Evolutionary conservation across 202 grass and related monocot genomes (phyloP).

Genomic region (Sporobolus alterniflorus): DNA sequence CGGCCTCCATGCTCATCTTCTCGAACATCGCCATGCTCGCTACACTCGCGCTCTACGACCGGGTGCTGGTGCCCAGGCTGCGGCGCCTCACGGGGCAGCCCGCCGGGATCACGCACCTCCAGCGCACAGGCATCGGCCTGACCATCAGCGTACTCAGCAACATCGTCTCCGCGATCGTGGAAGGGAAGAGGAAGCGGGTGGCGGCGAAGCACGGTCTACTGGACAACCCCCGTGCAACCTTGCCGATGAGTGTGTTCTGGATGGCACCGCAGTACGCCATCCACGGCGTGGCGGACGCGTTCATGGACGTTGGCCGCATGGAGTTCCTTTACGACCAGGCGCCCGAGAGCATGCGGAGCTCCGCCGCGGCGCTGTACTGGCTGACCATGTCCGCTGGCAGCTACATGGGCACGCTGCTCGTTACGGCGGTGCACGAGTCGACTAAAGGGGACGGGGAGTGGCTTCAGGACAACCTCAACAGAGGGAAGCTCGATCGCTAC

Average conservation of each 20-base stretch:
- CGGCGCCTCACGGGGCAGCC: slow-evolving; percentile 59
- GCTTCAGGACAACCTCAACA: slow-evolving; percentile 37
- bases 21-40: slow-evolving; percentile 59
- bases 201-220: slow-evolving; percentile 52
- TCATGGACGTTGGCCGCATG: slow-evolving; percentile 84
- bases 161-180: slow-evolving; percentile 59
- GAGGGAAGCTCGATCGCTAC: slow-evolving; percentile 21
- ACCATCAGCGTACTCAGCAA: slow-evolving; percentile 57
- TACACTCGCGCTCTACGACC: slow-evolving; percentile 84
- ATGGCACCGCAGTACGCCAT: slow-evolving; percentile 80
- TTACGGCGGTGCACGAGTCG: slow-evolving; percentile 54
- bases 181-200: slow-evolving; percentile 43
- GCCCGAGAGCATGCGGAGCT: slow-evolving; percentile 86
- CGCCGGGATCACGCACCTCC: slow-evolving; percentile 84
- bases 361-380: slow-evolving; percentile 44
- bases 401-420: slow-evolving; percentile 66
- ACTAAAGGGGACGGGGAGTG: slow-evolving; percentile 19
- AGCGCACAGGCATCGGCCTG: slow-evolving; percentile 76
- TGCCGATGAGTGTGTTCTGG: slow-evolving; percentile 87
- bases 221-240: slow-evolving; percentile 26
- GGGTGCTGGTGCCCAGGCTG: slow-evolving; percentile 59
- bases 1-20: slow-evolving; percentile 76
- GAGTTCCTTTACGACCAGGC: slow-evolving; percentile 96
- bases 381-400: slow-evolving; percentile 53
- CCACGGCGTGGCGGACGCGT: slow-evolving; percentile 78